Base-by-base conservation (phyloP, 306 rosid genomes). In the Cyclanthera cordifolia region DNA sequence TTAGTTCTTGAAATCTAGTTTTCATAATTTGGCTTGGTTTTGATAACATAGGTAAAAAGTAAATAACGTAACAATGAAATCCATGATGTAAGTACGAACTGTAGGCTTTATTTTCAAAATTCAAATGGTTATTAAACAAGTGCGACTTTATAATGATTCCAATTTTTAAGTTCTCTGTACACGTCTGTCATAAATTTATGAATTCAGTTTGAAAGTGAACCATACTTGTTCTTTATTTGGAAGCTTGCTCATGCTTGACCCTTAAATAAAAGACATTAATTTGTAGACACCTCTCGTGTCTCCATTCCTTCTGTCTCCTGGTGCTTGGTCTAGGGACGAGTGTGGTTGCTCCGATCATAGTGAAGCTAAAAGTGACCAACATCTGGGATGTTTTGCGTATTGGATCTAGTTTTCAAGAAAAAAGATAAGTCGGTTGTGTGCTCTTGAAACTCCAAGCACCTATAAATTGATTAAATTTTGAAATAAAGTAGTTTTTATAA, bases 331-430 rank as follows among this genome's bases (percentile, higher is more conserved):
- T n/a, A n/a, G n/a, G n/a, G n/a, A n/a, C n/a, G n/a, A n/a, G n/a
- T n/a, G n/a, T n/a, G n/a, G n/a, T n/a, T n/a, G n/a, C n/a, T n/a
- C n/a, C n/a, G n/a, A n/a, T n/a, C n/a, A n/a, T n/a, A n/a, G n/a
- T n/a, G n/a, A n/a, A n/a, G n/a, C n/a, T n/a, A n/a, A n/a, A n/a
- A n/a, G n/a, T n/a, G n/a, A n/a, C 50, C 20, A 19, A 34, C 60
- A 19, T 70, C 16, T 75, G 41, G 71, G 23, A 48, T 14, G 70
- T 19, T 30, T 67, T 39, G 63, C 64, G 58, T 2, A 20, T 66
- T 45, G 52, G 50, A 43, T 41, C 19, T 63, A 41, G 12, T 41
- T 17, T 41, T 58, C 46, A 4, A 27, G n/a, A 27, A 19, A 60
- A 60, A 60, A 37, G 13, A 28, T 58, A 2, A 58, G 45, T 58